Base-by-base conservation (phyloP, 2,329 filamentous ascomycete genomes). In the Alternaria hordeiaustralica region DNA sequence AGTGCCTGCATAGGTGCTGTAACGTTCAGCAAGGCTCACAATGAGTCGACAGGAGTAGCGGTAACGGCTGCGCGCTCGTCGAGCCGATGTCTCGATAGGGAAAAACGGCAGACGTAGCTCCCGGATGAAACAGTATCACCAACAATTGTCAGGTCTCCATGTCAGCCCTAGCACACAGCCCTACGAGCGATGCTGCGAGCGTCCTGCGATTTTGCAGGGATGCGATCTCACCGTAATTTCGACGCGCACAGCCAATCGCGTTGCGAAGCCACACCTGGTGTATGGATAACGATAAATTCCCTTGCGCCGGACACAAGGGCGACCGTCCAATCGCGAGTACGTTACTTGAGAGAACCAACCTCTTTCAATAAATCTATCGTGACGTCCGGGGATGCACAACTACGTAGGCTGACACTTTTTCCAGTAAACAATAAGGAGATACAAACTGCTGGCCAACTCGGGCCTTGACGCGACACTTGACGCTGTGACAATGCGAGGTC, bases 171-270 rank as follows among this genome's bases (percentile, higher is more conserved):
- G 55, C 51, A 47, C 46, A 71, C 72, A 76, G 73, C 73, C 73
- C 67, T 75, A 75, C 66, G 58, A 55, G 57, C 60, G 58, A 60
- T 46, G 46, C 49, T 59, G 47, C 47, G 23, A 51, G 47, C 45
- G 41, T 56, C 55, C 51, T 67, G 61, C 61, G 54, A 63, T 71
- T 56, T 60, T 61, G 57, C 64, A 64, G 59, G 58, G 45, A 18
- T 61, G 55, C 58, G 54, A 69, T 70, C 72, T 75, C 74, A 75
- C 74, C 73, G 71, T 70, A 64, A 45, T 50, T 60, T 60, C 23
- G 20, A 12, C 18, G 45, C 43, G 12, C 44, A 11, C 10, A 30
- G 25, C 61, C 57, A 60, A 63, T 63, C 25, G 21, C 13, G n/a
- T 3, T 12, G 12, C 12, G 10, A 15, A 5, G 20, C 8, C 46